A percentile compares a stretch with the other conserved stretches of the same genome.
Evolutionary conservation across 2,329 filamentous ascomycete genomes (phyloP).

Genomic region (Alternaria ethzedia): DNA sequence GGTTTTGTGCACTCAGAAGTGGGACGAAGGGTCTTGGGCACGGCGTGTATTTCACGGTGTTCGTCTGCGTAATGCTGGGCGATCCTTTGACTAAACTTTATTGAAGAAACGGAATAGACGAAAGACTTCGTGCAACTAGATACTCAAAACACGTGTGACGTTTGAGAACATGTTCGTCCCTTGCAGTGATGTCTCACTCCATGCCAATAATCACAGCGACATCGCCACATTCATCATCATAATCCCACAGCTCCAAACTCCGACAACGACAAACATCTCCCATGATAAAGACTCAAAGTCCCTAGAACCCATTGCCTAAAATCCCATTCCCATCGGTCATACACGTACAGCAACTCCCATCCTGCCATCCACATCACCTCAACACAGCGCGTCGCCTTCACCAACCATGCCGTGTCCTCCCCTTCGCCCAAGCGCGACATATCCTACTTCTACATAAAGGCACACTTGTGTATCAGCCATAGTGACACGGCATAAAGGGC

Average conservation of each 20-base stretch:
- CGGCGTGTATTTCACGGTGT: no score
- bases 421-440: background rate
- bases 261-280: background rate
- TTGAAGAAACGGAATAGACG: background rate
- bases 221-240: no score
- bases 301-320: background rate
- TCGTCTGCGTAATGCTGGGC: no score
- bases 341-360: background rate
- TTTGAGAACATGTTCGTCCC: no score
- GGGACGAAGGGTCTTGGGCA: no score
- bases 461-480: background rate
- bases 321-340: background rate
- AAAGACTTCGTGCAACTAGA: background rate
- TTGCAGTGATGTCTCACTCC: background rate
- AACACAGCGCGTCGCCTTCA: background rate
- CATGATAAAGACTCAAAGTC: no score
- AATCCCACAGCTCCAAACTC: background rate
- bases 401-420: background rate
- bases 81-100: background rate
- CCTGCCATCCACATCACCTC: background rate
- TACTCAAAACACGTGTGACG: background rate
- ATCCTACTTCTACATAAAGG: rapidly evolving
- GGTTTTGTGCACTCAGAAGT: no score
- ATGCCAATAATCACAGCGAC: no score
- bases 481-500: background rate